A percentile compares a stretch with the other conserved stretches of the same genome.
Conservation (phyloP, 495 filamentous ascomycete genomes). For the Penicillium lividum region DNA sequence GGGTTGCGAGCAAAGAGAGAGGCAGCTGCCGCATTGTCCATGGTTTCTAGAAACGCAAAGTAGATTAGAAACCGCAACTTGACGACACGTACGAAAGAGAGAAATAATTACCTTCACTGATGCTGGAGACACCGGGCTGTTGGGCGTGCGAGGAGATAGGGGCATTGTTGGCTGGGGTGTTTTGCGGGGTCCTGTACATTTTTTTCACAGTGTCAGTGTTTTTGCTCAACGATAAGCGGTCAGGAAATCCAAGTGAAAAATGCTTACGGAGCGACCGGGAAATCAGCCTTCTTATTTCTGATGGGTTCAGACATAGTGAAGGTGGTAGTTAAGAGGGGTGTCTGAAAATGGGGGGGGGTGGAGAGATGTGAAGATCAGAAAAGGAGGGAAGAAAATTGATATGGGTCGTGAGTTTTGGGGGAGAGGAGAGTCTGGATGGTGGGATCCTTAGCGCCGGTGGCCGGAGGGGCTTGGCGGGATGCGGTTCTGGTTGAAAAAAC, state of each 20-base stretch:
- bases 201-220: conserved; percentile 23
- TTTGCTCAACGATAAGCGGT: conserved; percentile 23
- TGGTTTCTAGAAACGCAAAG: conserved; percentile 64
- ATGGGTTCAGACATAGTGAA: conserved; percentile 81
- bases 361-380: conserved; percentile 26
- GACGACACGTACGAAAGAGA: conserved; percentile 16
- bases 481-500: conserved; percentile 41
- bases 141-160: conserved; percentile 98
- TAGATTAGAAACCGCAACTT: conserved; percentile 15
- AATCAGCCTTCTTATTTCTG: conserved; percentile 84
- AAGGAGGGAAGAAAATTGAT: conserved; percentile 44
- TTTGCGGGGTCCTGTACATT: conserved; percentile 79
- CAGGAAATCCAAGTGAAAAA: conserved; percentile 12
- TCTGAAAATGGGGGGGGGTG: conserved; percentile 10
- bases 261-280: conserved; percentile 80
- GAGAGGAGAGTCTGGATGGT: conserved; percentile 42
- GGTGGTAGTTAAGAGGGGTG: not conserved
- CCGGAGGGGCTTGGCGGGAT: conserved; percentile 51
- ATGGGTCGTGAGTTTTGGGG: conserved; percentile 39
- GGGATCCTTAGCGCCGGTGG: conserved; percentile 53
- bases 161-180: conserved; percentile 90
- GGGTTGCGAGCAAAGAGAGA: conserved; percentile 94
- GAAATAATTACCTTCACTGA: conserved; percentile 82
- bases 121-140: conserved; percentile 90
- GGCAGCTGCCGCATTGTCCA: conserved; percentile 83